Base-by-base conservation (phyloP, 1,284 basidiomycete species). In the Rugosomyces carneus region DNA sequence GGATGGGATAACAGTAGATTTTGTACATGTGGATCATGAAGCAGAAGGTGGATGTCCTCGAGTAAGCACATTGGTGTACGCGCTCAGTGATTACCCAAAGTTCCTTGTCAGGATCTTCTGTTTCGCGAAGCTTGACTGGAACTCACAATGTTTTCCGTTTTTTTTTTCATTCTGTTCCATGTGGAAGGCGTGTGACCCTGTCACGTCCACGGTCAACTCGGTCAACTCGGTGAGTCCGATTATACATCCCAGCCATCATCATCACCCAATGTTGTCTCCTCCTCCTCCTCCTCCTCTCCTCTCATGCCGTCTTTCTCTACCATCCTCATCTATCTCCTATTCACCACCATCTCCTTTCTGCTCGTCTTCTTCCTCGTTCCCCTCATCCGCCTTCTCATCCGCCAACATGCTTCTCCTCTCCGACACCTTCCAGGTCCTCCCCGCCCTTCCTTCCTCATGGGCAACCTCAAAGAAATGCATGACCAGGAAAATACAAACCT, bases 381-480 rank as follows among this genome's bases (percentile, higher is more conserved):
- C 5, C 5, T 4, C 9, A 5, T 29, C 2, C 27, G 27, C 24
- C 38, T 61, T 20, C 18, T 66, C 9, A 63, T 65, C 13, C 57
- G 63, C 18, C 52, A 57, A 29, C 53, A 55, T 18, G 70, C 57
- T 1, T 76, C 76, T 1, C 68, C 75, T 0, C 50, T 80, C 8
- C 67, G 69, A 19, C 50, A 62, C 37, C 56, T 82, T 19, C 77
- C 56, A 37, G 59, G 57, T 23, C 57, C 59, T 2, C 37, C 70
- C 29, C 72, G 57, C 48, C 53, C 63, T 1, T 75, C 72, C 53
- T 70, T 67, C 53, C 49, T 85, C 15, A 80, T 63, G 52, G 83
- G 83, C 0, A 77, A 79, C 54, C 31, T 77, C 42, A 64, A 59
- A 43, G 68, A 76, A 5, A 67, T 81, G 2, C 58, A 58, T 39